Percentiles rank a stretch among this genome's conserved stretches.
Conservation (phyloP, 257 asterid species). For the Ophiorrhiza pumila region DNA sequence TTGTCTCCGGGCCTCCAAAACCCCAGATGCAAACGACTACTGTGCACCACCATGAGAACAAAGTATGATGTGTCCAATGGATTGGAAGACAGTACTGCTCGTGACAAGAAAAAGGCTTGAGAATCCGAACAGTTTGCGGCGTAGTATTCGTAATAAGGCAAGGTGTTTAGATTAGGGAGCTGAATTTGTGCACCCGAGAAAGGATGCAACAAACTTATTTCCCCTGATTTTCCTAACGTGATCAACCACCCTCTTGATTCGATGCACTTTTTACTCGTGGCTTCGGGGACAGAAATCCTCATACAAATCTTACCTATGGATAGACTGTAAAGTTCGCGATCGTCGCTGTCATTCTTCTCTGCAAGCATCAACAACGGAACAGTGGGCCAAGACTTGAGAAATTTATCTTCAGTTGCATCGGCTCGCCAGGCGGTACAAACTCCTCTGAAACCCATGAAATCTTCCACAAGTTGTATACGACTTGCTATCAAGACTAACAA, state of each 20-base stretch:
- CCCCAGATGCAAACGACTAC: background rate
- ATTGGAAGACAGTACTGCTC: background rate
- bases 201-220: background rate
- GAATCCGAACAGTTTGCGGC: no score
- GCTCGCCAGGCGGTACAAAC: no score
- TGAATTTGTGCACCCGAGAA: background rate
- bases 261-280: background rate
- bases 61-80: background rate
- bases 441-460: no score
- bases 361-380: constrained; percentile 1
- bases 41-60: background rate
- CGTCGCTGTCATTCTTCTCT: background rate
- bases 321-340: background rate
- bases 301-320: background rate
- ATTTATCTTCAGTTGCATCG: no score
- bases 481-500: no score
- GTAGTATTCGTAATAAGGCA: no score
- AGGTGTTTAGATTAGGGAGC: background rate
- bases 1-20: background rate
- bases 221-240: background rate
- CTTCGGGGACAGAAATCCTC: background rate
- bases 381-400: no score
- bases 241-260: background rate
- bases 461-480: no score
- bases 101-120: background rate